Evolutionary conservation across 257 asterid genomes (phyloP), one percentile per base, ranked within the genome.

Genomic region (Marsdenia floribunda): DNA sequence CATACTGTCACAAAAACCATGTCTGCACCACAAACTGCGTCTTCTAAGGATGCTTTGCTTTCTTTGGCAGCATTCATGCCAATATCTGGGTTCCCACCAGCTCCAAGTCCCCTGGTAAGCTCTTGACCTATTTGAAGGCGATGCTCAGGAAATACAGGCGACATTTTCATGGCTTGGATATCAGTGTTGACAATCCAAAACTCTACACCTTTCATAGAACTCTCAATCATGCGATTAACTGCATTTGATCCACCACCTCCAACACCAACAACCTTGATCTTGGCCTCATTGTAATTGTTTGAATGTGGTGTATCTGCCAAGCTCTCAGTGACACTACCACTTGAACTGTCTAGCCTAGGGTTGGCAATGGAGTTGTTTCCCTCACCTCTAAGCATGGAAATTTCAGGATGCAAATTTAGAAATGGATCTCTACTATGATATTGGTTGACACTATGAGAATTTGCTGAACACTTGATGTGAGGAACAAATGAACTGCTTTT

Each of bases 231-330:
- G 70, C 98, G 98, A 80, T 93, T 93, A 40, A 93, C 98, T 0
- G 97, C 98, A 86, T 93, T 90, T 29, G 97, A 91, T 53, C 98
- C 98, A 68, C 98, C 98, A 37, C 98, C 98, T 79, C 98, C 98
- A 75, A 93, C 93, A 33, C 98, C 98, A 76, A 93, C 84, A 77
- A 93, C 98, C 88, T 91, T 93, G 76, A 93, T 91, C 87, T 85
- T 91, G 71, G 98, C 98, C 85, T 85, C 97, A 63, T 85, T 88
- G 77, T 75, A 80, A 81, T 85, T 88, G 77, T 84, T 87, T 71
- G 82, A 74, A 42, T 73, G 71, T 16, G 94, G 68, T 3, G 84
- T 68, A 42, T 86, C 96, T 70, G 73, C 79, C 84, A 80, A 83
- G 72, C 81, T 87, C 84, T 91, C 96, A 8, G 88, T 79, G 10